Base-by-base conservation (phyloP, 306 rosid species). In the Crotalaria pallida region DNA sequence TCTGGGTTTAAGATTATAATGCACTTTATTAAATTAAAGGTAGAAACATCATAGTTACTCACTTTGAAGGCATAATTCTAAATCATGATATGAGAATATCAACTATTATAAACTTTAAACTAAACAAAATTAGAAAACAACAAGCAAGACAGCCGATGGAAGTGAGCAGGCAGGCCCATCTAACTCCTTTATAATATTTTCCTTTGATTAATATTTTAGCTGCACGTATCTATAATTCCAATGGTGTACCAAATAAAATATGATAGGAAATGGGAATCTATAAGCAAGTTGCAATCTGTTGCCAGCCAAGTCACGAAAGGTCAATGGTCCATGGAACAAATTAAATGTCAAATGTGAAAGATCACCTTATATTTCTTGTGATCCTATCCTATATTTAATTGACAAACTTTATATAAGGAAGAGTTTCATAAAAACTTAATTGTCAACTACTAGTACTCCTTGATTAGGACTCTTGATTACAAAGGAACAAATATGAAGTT, bases 401-500 rank as follows among this genome's bases (percentile, higher is more conserved):
- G 50, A 8, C 13, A 34, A 40, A 10, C 29, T 70, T 71, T 59
- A 70, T 78, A 70, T 52, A 1, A n/a, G 7, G 8, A 70, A 70
- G 33, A 53, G 17, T 13, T 31, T 68, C 57, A 43, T 62, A 29
- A 21, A 40, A 65, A 69, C 65, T 48, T 41, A 67, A 48, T 24
- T 72, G 10, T 41, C 38, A 61, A 15, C 36, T 36, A 31, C 5
- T 11, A 41, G 43, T 38, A 38, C 7, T 60, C 44, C 48, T 67
- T 52, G 31, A 33, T 1, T 17, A 23, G 74, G 4, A 72, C 12
- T 58, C 45, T 12, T 10, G 12, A 57, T n/a, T n/a, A n/a, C n/a
- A 13, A 65, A 27, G 63, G 47, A 47, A 34, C 16, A 43, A 43
- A 10, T 0, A 88, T 88, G 96, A 52, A 13, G 68, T 85, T 87